These are phyloP conservation scores for Ambrosiella beaveri DNA, from an alignment of 2,329 filamentous ascomycete species.

Conservation along the genomic window DNA sequence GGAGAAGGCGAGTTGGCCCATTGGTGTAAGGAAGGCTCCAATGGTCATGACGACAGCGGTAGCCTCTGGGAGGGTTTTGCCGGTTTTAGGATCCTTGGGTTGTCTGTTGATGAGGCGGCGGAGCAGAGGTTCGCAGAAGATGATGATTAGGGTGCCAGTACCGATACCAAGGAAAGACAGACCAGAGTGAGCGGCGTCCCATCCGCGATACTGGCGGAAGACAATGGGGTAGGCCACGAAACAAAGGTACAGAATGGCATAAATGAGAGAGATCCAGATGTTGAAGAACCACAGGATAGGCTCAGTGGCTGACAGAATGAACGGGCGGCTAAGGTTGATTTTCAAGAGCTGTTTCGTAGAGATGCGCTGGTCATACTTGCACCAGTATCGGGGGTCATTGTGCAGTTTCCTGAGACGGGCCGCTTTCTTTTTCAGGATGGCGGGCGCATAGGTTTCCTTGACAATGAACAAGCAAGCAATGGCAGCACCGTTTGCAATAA, in stretches of 20 bases:
- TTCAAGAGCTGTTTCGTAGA: slow-evolving; percentile 51
- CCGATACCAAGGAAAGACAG: slow-evolving; percentile 60
- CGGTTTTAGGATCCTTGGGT: slow-evolving; percentile 56
- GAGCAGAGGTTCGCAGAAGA: slow-evolving; percentile 52
- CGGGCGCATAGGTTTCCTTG: slow-evolving; percentile 62
- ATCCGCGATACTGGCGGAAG: slow-evolving; percentile 57
- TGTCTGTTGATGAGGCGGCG: slow-evolving; percentile 64
- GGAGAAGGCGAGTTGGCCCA: slow-evolving; percentile 71
- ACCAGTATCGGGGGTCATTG: slow-evolving; percentile 58
- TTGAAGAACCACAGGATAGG: slow-evolving; percentile 63
- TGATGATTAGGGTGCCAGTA: slow-evolving; percentile 43
- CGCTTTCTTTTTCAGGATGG: slow-evolving; percentile 49
- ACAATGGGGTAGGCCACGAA: slow-evolving; percentile 84
- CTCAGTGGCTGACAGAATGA: slow-evolving; percentile 60
- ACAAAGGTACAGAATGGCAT: slow-evolving; percentile 75
- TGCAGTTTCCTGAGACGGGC: slow-evolving; percentile 47
- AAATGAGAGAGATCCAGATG: slow-evolving; percentile 63
- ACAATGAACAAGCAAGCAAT: slow-evolving; percentile 41
- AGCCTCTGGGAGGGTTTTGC: slow-evolving; percentile 57
- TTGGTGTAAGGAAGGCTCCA: slow-evolving; percentile 53
- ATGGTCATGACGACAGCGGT: slow-evolving; percentile 67
- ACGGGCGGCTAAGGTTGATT: slow-evolving; percentile 59
- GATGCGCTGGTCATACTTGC: slow-evolving; percentile 57
- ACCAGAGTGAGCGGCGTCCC: slow-evolving; percentile 55
- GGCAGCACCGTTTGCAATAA: slow-evolving; percentile 52